phyloP scores from a whole-genome alignment of 2,329 filamentous ascomycete species.

The Zasmidium cellare region DNA sequence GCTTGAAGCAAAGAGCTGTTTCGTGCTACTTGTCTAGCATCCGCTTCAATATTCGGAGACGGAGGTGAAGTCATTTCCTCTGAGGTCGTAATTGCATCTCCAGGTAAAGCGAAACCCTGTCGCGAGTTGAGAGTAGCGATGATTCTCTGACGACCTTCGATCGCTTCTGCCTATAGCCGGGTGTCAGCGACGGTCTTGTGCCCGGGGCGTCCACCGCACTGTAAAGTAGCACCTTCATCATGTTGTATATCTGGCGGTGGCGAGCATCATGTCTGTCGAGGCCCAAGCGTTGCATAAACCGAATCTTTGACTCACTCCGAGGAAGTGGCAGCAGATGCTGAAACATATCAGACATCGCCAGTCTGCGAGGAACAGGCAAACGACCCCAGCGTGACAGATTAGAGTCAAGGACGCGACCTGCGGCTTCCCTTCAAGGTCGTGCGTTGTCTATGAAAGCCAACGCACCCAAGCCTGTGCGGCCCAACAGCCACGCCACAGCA shows the following conservation, averaged over 20 bases:
- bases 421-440: too few relatives aligned
- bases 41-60: neutral
- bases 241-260: conserved; percentile 38
- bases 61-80: too few relatives aligned
- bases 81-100: conserved; percentile 7
- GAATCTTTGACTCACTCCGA: conserved; percentile 43
- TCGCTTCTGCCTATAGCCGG: conserved; percentile 41
- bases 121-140: conserved; percentile 31
- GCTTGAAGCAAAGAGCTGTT: neutral
- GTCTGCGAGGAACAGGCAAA: neutral
- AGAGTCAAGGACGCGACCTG: too few relatives aligned
- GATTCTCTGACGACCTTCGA: conserved; percentile 39
- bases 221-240: conserved; percentile 41
- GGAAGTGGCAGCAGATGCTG: conserved; percentile 27
- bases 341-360: neutral
- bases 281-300: conserved; percentile 40
- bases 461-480: too few relatives aligned
- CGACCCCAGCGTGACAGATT: neutral
- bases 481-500: too few relatives aligned
- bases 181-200: neutral
- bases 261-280: conserved; percentile 35
- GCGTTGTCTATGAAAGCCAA: too few relatives aligned
- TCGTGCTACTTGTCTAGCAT: too few relatives aligned
- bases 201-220: neutral
- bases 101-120: neutral